Conservation (phyloP, 139 green algal species). For the Tetraselmis striata region DNA sequence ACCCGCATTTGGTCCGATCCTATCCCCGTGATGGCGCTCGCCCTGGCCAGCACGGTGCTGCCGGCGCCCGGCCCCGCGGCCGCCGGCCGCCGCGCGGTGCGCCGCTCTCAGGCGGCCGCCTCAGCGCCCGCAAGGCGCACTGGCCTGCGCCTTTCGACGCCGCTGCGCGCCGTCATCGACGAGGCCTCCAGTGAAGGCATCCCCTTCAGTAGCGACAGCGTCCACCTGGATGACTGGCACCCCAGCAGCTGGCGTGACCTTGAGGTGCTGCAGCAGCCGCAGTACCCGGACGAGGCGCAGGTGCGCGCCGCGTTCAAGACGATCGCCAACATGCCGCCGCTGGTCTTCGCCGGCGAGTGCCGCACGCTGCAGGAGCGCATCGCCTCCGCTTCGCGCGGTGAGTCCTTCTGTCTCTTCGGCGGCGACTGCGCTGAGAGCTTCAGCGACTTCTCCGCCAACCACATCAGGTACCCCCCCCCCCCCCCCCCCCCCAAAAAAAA, state of each 20-base stretch:
- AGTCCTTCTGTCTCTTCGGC: slow-evolving; percentile 79
- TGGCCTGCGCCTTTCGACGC: too few relatives aligned
- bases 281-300: slow-evolving; percentile 59
- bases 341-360: slow-evolving; percentile 98
- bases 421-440: slow-evolving; percentile 98
- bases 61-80: too few relatives aligned
- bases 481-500: slow-evolving; percentile 22
- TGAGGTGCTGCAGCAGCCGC: slow-evolving; percentile 45
- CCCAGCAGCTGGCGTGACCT: not conserved
- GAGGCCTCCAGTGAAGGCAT: not conserved
- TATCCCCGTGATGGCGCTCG: too few relatives aligned
- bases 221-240: not conserved
- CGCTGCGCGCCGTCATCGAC: not conserved
- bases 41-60: too few relatives aligned
- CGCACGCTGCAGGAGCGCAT: slow-evolving; percentile 83
- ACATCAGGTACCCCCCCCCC: slow-evolving; percentile 68
- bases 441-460: slow-evolving; percentile 89
- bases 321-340: slow-evolving; percentile 73
- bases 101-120: too few relatives aligned
- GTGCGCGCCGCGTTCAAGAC: slow-evolving; percentile 51
- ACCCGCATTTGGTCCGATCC: too few relatives aligned
- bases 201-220: not conserved
- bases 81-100: too few relatives aligned
- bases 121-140: too few relatives aligned
- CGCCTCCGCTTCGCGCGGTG: slow-evolving; percentile 70